These are phyloP conservation scores for Curvularia hawaiiensis DNA, from an alignment of 2,329 filamentous ascomycete genomes.

Conservation along the genomic window DNA sequence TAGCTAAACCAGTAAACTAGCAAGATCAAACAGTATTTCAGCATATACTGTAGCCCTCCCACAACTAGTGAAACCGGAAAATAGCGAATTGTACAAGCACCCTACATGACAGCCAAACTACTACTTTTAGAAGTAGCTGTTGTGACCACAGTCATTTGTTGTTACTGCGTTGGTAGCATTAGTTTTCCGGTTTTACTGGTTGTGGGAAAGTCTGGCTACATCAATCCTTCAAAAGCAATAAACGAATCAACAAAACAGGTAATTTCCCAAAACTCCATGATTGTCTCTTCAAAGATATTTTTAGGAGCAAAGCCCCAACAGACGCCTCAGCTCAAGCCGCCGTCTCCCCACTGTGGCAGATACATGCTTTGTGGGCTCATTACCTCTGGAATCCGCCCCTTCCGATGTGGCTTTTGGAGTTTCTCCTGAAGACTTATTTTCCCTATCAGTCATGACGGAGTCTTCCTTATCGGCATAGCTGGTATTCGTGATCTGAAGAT, in stretches of 20 bases:
- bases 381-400: neutral
- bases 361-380: neutral
- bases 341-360: neutral
- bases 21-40: neutral
- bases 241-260: neutral
- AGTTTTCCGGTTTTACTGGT: too few species aligned
- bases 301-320: neutral
- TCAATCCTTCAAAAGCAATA: neutral
- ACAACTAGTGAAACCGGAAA: too few species aligned
- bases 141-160: too few species aligned
- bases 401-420: neutral
- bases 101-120: too few species aligned
- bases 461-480: neutral
- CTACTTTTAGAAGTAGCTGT: too few species aligned
- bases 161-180: too few species aligned
- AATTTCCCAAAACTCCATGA: neutral
- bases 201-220: neutral
- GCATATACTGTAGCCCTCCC: neutral
- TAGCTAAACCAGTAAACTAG: neutral
- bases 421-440: neutral
- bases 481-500: neutral
- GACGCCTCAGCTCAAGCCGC: neutral
- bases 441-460: neutral
- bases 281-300: neutral
- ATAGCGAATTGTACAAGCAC: too few species aligned